These are phyloP conservation scores for Tuber magnatum DNA, from an alignment of 495 filamentous ascomycete genomes.

Conservation along the genomic window DNA sequence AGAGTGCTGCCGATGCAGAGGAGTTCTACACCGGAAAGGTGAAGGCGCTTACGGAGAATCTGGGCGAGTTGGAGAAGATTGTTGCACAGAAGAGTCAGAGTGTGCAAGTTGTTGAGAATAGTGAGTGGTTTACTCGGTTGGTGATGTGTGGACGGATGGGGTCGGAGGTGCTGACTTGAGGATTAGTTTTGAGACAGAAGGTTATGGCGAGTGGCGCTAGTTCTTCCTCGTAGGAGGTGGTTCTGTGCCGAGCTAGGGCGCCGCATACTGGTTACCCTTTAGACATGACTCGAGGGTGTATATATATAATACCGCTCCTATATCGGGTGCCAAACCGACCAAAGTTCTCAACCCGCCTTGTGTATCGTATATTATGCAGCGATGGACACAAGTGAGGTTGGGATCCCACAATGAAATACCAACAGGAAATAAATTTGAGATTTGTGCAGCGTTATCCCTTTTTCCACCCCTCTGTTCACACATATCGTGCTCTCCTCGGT, in stretches of 20 bases:
- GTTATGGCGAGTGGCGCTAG: conserved; percentile 42
- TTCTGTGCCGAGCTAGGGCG: background rate
- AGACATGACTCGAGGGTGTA: background rate
- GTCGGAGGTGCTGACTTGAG: conserved; percentile 12
- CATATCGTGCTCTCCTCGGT: background rate
- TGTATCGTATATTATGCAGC: background rate
- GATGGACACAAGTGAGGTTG: background rate
- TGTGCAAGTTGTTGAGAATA: conserved; percentile 79
- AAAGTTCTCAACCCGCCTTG: background rate
- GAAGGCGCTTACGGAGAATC: conserved; percentile 65
- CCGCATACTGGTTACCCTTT: background rate
- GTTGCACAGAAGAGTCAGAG: conserved; percentile 77
- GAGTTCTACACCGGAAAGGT: conserved; percentile 84
- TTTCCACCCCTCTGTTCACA: background rate
- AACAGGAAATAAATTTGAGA: background rate
- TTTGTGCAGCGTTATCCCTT: background rate
- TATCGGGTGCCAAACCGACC: background rate
- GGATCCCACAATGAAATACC: background rate
- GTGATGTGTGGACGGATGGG: background rate
- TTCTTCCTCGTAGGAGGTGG: background rate
- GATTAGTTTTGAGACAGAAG: conserved; percentile 54
- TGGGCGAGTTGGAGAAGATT: conserved; percentile 80
- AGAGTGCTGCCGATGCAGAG: conserved; percentile 68
- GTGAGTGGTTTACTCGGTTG: conserved; percentile 47
- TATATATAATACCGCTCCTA: background rate